Percentiles rank a stretch among this genome's conserved stretches.
phyloP scores from a whole-genome alignment of 441 rosid species.

The Aleurites moluccanus region DNA sequence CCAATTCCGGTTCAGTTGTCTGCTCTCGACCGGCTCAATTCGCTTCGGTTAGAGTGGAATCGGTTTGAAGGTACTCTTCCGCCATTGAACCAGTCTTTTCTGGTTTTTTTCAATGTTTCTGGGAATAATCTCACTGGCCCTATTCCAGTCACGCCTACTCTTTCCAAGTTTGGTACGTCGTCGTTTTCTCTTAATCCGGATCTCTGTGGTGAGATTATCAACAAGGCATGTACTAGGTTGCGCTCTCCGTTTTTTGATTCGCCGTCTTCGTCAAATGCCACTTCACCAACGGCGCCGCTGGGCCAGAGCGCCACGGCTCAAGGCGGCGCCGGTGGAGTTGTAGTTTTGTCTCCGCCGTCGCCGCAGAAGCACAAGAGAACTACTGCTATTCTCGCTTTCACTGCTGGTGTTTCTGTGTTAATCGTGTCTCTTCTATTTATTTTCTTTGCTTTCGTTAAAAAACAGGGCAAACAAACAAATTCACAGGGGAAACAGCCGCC shows the following conservation, averaged over 20 bases:
- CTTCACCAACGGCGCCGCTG: slow-evolving; percentile 45
- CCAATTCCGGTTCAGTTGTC: slow-evolving; percentile 51
- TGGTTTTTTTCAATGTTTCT: slow-evolving; percentile 63
- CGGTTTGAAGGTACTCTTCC: slow-evolving; percentile 61
- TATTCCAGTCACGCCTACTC: slow-evolving; percentile 62
- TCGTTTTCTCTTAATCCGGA: slow-evolving; percentile 59
- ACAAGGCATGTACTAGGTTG: slow-evolving; percentile 48
- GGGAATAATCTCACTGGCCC: slow-evolving; percentile 69
- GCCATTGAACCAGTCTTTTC: slow-evolving; percentile 55
- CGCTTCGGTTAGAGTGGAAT: slow-evolving; percentile 60
- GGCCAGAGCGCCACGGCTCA: slow-evolving; percentile 55
- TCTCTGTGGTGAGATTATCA: slow-evolving; percentile 74
- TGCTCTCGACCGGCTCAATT: slow-evolving; percentile 47
- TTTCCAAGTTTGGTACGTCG: slow-evolving; percentile 50
- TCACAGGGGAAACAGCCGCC: slow-evolving; percentile 26
- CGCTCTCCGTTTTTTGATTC: slow-evolving; percentile 62
- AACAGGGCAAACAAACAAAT: slow-evolving; percentile 30
- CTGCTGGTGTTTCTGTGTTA: slow-evolving; percentile 46
- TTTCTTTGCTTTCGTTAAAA: slow-evolving; percentile 38
- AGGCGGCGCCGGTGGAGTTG: slow-evolving; percentile 32
- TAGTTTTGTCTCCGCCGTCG: slow-evolving; percentile 42
- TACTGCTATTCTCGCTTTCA: slow-evolving; percentile 47
- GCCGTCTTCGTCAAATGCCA: slow-evolving; percentile 25
- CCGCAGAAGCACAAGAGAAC: slow-evolving; percentile 32
- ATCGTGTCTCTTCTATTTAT: slow-evolving; percentile 40